These are phyloP conservation scores for Gryganskiella cystojenkinii DNA, from an alignment of 192 early-diverging fungal species.

Conservation along the genomic window DNA sequence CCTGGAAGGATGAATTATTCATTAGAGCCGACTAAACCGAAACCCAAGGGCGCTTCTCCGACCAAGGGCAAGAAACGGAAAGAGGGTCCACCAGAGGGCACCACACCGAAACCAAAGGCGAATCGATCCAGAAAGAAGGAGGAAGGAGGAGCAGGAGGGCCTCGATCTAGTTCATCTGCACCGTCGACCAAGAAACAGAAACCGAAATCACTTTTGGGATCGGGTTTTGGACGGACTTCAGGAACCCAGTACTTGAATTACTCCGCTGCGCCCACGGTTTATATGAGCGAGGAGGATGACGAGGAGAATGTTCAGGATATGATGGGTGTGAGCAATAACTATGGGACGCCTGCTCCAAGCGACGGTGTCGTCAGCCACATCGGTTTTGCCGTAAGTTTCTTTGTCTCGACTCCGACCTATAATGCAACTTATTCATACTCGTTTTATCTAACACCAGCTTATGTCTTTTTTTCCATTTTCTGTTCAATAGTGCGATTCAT, in stretches of 20 bases:
- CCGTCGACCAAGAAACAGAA: slow-evolving; percentile 38
- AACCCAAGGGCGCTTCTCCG: slow-evolving; percentile 11
- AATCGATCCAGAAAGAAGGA: slow-evolving; percentile 46
- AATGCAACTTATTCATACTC: background rate
- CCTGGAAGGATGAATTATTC: slow-evolving; percentile 73
- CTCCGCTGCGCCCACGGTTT: slow-evolving; percentile 56
- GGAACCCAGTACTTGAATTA: slow-evolving; percentile 58
- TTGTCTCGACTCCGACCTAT: slow-evolving; percentile 2
- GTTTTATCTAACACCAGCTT: background rate
- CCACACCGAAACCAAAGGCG: slow-evolving; percentile 22
- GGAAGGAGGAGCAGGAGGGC: slow-evolving; percentile 15
- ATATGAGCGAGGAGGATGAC: slow-evolving; percentile 67
- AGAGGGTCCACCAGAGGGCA: slow-evolving; percentile 19
- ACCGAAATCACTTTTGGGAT: slow-evolving; percentile 26
- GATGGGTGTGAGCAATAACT: slow-evolving; percentile 38
- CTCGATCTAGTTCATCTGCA: slow-evolving; percentile 1
- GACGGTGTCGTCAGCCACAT: slow-evolving; percentile 25
- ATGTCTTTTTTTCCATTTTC: background rate
- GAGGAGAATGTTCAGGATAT: slow-evolving; percentile 57
- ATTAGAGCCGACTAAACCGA: slow-evolving; percentile 37
- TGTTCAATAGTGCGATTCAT: slow-evolving; percentile 70
- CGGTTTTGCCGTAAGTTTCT: slow-evolving; percentile 27
- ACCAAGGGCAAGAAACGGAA: slow-evolving; percentile 38
- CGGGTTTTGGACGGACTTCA: slow-evolving; percentile 49
- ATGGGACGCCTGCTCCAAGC: background rate